Base-by-base conservation (phyloP, 768 basidiomycete genomes). In the Termitomyces sp. region DNA sequence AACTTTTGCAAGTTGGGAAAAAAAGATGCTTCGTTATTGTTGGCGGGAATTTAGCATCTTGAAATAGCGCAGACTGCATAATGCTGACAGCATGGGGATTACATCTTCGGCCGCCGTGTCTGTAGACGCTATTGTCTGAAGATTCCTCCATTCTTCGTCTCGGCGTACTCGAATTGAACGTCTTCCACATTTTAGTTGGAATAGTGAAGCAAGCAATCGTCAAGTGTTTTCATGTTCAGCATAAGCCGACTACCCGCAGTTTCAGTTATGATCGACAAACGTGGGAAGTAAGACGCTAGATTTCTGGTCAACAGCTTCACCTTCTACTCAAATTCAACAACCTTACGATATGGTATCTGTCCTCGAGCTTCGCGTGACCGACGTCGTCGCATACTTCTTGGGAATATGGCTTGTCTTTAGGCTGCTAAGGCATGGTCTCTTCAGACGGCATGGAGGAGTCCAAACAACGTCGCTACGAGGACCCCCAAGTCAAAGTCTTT, bases 381-480 rank as follows among this genome's bases (percentile, higher is more conserved):
- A 63, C 45, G n/a, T 56, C 3, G 28, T 51, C 5, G 56, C 47
- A n/a, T 63, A 56, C 26, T 30, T 47, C 18, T 14, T 56, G 24
- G 30, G 38, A 24, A 8, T 58, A 0, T 63, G 57, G 62, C 18
- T 63, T 16, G 7, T 57, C 2, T 54, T 13, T 2, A 59, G 54
- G 48, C 5, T 63, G 18, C 16, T 54, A n/a, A 41, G 35, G 40
- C n/a, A 44, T 22, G 35, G 16, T 14, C 13, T 60, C 40, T 47
- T 56, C 1, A 33, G 16, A 2, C 50, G 53, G 55, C 58, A 50
- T 35, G 56, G 48, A 0, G 55, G 54, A n/a, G 24, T 49, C 7
- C 55, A 55, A 38, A 68, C 68, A 0, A 79, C 77, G 0, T 68
- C 61, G 7, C 72, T 83, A 33, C 62, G 65, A 3, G 81, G 79